Conservation (phyloP, 2,329 filamentous ascomycete genomes). For the Coccinonectria pachysandricola region DNA sequence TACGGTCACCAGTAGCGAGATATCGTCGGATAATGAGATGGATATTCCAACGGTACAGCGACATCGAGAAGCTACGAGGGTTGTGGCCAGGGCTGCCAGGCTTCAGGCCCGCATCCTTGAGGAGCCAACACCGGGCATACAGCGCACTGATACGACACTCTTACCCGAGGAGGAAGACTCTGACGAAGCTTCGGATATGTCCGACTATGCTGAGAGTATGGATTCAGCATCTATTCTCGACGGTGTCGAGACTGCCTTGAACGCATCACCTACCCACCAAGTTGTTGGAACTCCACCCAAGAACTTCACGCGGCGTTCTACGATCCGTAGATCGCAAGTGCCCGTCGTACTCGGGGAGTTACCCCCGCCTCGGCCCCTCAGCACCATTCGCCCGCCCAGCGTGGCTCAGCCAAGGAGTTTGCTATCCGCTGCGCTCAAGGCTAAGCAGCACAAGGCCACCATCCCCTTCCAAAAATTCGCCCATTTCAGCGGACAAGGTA, state of each 20-base stretch:
- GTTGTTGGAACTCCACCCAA: slow-evolving; percentile 55
- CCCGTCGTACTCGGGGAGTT: slow-evolving; percentile 52
- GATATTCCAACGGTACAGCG: slow-evolving; percentile 56
- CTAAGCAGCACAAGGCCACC: slow-evolving; percentile 56
- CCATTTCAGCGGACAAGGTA: slow-evolving; percentile 65
- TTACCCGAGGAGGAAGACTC: slow-evolving; percentile 50
- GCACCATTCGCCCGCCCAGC: slow-evolving; percentile 53
- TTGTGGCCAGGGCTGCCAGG: slow-evolving; percentile 35
- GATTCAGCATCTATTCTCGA: slow-evolving; percentile 65
- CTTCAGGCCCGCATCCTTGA: slow-evolving; percentile 30
- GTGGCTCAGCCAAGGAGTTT: slow-evolving; percentile 60
- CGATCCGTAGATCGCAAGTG: slow-evolving; percentile 50
- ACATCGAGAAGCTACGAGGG: slow-evolving; percentile 50
- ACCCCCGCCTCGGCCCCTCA: slow-evolving; percentile 60
- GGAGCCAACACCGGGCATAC: slow-evolving; percentile 28
- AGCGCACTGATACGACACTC: slow-evolving; percentile 37
- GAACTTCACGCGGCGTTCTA: slow-evolving; percentile 51
- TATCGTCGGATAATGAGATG: slow-evolving; percentile 74
- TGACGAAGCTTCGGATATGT: slow-evolving; percentile 52
- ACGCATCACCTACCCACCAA: slow-evolving; percentile 42
- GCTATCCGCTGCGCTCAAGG: slow-evolving; percentile 61
- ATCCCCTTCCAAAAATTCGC: slow-evolving; percentile 71
- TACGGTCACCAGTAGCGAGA: slow-evolving; percentile 72
- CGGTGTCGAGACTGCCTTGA: slow-evolving; percentile 48
- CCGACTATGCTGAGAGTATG: slow-evolving; percentile 55